phyloP scores from a whole-genome alignment of 257 asterid species.

The Fraxinus anomala region DNA sequence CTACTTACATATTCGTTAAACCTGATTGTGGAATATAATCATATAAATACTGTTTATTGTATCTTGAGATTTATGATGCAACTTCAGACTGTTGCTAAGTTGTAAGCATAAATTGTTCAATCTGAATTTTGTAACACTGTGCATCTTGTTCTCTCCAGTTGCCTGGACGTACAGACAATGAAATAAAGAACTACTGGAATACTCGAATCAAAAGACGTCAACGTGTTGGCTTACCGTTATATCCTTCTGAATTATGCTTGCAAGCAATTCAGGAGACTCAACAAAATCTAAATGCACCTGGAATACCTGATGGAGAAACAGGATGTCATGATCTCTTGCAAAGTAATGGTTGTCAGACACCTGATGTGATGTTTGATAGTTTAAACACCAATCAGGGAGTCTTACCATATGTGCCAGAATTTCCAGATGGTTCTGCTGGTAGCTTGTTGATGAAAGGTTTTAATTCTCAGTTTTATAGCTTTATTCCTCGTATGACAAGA shows the following conservation, averaged over 20 bases:
- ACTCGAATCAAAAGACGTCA: slow-evolving; percentile 68
- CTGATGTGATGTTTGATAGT: slow-evolving; percentile 48
- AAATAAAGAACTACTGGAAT: slow-evolving; percentile 72
- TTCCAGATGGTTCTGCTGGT: slow-evolving; percentile 36
- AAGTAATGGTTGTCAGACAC: slow-evolving; percentile 38
- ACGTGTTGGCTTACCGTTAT: slow-evolving; percentile 69
- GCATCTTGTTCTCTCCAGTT: slow-evolving; percentile 37
- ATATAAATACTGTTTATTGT: background rate
- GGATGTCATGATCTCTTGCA: slow-evolving; percentile 44
- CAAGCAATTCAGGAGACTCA: slow-evolving; percentile 44
- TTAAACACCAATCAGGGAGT: slow-evolving; percentile 32
- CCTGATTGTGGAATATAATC: background rate
- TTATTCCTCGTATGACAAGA: slow-evolving; percentile 41
- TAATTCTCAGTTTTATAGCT: slow-evolving; percentile 43
- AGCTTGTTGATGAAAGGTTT: slow-evolving; percentile 37
- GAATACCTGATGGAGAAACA: slow-evolving; percentile 39
- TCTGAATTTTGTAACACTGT: slow-evolving; percentile 6
- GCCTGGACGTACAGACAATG: slow-evolving; percentile 75
- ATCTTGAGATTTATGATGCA: slow-evolving; percentile 15
- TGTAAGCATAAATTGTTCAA: background rate
- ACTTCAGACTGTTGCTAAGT: slow-evolving; percentile 9
- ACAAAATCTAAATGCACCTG: slow-evolving; percentile 37
- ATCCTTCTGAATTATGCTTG: slow-evolving; percentile 54
- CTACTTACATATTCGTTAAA: slow-evolving; percentile 10
- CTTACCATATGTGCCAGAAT: slow-evolving; percentile 37